Base-by-base conservation (phyloP, 169 alveolate species). In the Cyclospora cayetanensis region DNA sequence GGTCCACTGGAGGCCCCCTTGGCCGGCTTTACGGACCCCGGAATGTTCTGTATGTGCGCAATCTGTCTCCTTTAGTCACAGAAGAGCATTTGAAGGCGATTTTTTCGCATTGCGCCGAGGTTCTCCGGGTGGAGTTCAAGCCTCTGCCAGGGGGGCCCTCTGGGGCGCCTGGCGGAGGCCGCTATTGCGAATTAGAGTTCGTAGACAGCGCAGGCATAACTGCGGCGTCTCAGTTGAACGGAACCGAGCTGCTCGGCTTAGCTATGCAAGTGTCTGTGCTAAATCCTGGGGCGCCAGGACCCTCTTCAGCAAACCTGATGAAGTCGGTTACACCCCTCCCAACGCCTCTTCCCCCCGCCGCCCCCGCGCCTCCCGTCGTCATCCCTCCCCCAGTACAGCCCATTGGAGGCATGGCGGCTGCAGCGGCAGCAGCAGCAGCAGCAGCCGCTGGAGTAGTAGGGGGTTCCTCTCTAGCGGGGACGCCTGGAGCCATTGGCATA, bases 151-250 rank as follows among this genome's bases (percentile, higher is more conserved):
- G 74, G 74, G 74, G 37, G 22, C 0, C 74, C 74, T n/a, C 22
- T 18, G 63, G 63, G 9, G 0, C 63, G 0, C 27, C 27, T n/a
- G 2, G 63, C 22, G 31, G 66, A 20, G 68, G 55, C 25, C 88
- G 88, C n/a, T 79, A 79, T 34, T 79, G 88, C 88, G 88, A 39
- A 3, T 50, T 79, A 1, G 88, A 79, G 72, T 79, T 79, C 31
- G 5, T 11, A 31, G 88, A 79, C 72, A 41, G 68, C 12, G 88
- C 88, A 0, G 88, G 88, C n/a, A 34, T 79, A 11, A 79, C 88
- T 1, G 88, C 88, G 1, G 88, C 88, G 20, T 79, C 88, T 12
- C 88, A 79, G 72, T 46, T 79, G 41, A 79, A 79, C 72, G 55
- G 55, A 29, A 79, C 88, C 74, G 68, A 53, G 22, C 88, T 79